phyloP scores from a whole-genome alignment of 768 basidiomycete species.

The Boletus subcaerulescens region DNA sequence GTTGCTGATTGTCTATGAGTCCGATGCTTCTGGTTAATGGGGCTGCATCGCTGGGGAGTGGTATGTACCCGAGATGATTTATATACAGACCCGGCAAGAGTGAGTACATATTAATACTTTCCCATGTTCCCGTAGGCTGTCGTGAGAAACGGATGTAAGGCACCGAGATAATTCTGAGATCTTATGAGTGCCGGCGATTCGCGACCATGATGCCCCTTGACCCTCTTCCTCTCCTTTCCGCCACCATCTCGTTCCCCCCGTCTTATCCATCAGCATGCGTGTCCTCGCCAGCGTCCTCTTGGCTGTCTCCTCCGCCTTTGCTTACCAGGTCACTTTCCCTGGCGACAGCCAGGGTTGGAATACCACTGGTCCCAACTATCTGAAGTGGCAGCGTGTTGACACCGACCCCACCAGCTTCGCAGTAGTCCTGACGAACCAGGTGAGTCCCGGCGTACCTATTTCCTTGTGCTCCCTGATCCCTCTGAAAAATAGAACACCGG shows the following conservation, averaged over 20 bases:
- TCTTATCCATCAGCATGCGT: slow-evolving; percentile 39
- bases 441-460: slow-evolving; percentile 22
- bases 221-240: not conserved
- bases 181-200: slow-evolving; percentile 5
- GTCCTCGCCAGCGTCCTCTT: slow-evolving; percentile 42
- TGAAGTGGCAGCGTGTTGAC: slow-evolving; percentile 61
- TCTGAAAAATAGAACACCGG: slow-evolving; percentile 33
- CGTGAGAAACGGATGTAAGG: slow-evolving; percentile 21
- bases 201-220: not conserved
- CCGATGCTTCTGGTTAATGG: not conserved
- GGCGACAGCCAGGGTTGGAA: slow-evolving; percentile 51
- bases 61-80: slow-evolving; percentile 8
- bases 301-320: slow-evolving; percentile 53
- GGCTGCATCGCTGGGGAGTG: not conserved
- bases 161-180: no score
- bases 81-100: not conserved
- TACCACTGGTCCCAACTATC: slow-evolving; percentile 46
- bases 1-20: not conserved
- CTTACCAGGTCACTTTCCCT: slow-evolving; percentile 62
- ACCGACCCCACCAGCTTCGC: slow-evolving; percentile 73
- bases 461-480: not conserved
- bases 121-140: no score
- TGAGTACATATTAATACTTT: slow-evolving; percentile 2
- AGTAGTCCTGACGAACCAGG: slow-evolving; percentile 63
- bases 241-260: not conserved